These are phyloP conservation scores for Barnettozyma hawaiiensis DNA, from an alignment of 1,139 yeast species.

Conservation along the genomic window DNA sequence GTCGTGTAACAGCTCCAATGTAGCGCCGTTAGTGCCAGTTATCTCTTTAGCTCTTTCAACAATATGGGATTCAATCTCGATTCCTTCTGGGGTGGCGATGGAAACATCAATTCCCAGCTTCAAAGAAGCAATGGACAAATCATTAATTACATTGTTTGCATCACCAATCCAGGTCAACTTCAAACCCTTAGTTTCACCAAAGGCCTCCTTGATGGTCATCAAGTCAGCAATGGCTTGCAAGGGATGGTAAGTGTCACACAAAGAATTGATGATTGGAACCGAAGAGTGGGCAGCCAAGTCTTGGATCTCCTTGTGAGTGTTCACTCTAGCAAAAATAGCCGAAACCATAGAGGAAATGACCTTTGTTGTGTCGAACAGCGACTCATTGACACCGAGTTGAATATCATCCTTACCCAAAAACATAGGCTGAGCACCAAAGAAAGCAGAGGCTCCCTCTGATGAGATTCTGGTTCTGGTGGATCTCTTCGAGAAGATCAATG, in stretches of 20 bases:
- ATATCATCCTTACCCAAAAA: slow-evolving; percentile 94
- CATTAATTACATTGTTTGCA: slow-evolving; percentile 92
- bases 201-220: slow-evolving; percentile 76
- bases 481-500: slow-evolving; percentile 81
- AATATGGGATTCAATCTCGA: slow-evolving; percentile 58
- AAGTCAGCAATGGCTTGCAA: slow-evolving; percentile 92
- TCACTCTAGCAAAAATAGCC: slow-evolving; percentile 93
- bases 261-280: slow-evolving; percentile 89
- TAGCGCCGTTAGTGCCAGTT: slow-evolving; percentile 47
- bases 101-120: slow-evolving; percentile 80
- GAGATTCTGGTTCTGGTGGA: slow-evolving; percentile 94
- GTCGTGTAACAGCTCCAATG: slow-evolving; percentile 61
- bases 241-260: slow-evolving; percentile 92
- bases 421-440: slow-evolving; percentile 95
- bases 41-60: slow-evolving; percentile 48
- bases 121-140: slow-evolving; percentile 84
- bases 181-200: slow-evolving; percentile 44
- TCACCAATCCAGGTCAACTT: slow-evolving; percentile 96
- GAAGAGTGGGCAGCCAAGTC: slow-evolving; percentile 68
- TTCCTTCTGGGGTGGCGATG: slow-evolving; percentile 75
- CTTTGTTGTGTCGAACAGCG: slow-evolving; percentile 78
- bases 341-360: slow-evolving; percentile 95
- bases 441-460: slow-evolving; percentile 89
- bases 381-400: slow-evolving; percentile 92
- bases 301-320: slow-evolving; percentile 74